phyloP scores from a whole-genome alignment of 345 rosid genomes.

The Syzygium jambos region DNA sequence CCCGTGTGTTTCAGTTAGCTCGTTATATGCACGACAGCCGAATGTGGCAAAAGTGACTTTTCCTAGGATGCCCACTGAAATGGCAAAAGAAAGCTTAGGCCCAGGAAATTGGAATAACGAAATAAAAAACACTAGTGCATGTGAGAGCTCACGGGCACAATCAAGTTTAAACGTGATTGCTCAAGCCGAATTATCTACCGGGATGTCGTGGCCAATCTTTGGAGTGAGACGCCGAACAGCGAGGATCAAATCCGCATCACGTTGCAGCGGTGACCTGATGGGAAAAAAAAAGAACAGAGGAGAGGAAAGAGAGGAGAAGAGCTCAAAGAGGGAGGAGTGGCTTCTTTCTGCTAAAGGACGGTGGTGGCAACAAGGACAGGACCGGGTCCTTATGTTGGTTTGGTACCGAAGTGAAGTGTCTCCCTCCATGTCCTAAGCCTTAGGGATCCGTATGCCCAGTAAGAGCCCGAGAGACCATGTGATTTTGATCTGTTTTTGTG shows the following conservation, averaged over 20 bases:
- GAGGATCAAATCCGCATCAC: background rate
- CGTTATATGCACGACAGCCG: background rate
- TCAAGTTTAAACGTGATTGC: background rate
- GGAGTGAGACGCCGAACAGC: background rate
- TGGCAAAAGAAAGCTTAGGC: background rate
- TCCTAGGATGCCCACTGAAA: background rate
- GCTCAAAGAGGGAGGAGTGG: background rate
- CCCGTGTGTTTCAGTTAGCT: background rate
- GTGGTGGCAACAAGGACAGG: background rate
- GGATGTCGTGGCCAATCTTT: background rate
- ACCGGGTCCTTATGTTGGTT: no score
- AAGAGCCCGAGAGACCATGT: no score
- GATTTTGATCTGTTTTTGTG: no score
- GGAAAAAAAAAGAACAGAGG: background rate
- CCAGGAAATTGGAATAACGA: background rate
- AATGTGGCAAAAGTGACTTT: background rate
- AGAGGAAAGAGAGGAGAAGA: background rate
- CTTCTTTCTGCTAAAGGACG: background rate
- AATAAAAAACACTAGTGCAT: background rate
- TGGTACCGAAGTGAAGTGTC: no score
- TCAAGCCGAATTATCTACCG: background rate
- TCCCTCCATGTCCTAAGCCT: no score
- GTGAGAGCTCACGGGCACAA: background rate
- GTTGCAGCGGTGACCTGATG: no score
- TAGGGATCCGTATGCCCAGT: no score